These are phyloP conservation scores for Raphanus raphanistrum DNA, from an alignment of 345 rosid genomes.

Conservation along the genomic window DNA sequence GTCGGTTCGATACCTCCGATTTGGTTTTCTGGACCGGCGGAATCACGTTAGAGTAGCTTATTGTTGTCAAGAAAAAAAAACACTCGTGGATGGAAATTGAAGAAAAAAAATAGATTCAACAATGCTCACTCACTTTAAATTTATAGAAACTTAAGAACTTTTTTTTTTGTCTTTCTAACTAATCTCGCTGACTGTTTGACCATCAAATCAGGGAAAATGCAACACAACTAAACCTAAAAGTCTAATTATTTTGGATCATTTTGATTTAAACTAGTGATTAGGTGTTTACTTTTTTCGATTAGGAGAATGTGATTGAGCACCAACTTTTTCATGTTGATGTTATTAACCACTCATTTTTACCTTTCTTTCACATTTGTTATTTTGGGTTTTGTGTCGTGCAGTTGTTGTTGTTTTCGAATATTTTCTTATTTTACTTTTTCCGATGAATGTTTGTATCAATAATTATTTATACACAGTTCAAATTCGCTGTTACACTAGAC, in stretches of 20 bases:
- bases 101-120: no score
- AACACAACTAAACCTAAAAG: background rate
- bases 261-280: background rate
- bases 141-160: background rate
- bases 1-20: no score
- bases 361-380: constrained; percentile 9
- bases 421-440: constrained; percentile 9
- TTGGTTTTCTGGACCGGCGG: no score
- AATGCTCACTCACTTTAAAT: no score
- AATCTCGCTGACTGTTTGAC: constrained; percentile 32
- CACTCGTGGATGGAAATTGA: no score
- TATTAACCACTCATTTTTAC: constrained; percentile 15
- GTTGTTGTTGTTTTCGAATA: background rate
- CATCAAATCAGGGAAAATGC: constrained; percentile 4
- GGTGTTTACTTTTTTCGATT: background rate
- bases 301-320: background rate
- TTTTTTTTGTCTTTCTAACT: background rate
- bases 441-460: constrained; percentile 15
- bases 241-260: background rate
- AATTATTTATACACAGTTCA: background rate
- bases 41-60: no score
- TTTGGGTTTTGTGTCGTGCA: constrained; percentile 12
- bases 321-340: background rate
- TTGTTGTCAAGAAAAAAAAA: no score
- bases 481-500: constrained; percentile 6